Evolutionary conservation across 768 basidiomycete species (phyloP).

Genomic region (Candolleomyces efflorescens): DNA sequence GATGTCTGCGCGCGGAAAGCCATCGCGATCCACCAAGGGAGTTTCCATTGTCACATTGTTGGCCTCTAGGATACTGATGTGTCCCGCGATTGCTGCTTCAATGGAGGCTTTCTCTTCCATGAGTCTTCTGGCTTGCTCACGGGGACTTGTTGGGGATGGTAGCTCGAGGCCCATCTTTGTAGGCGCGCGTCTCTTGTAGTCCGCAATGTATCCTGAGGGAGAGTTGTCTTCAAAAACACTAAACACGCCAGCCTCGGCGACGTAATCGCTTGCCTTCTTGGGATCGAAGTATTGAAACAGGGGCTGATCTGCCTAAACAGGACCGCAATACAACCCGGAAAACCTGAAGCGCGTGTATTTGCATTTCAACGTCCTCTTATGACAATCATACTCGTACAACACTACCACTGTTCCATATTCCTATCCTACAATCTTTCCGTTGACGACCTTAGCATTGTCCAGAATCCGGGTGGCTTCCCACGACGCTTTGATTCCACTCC

Average conservation of each 20-base stretch:
- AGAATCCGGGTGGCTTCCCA: conserved; percentile 56
- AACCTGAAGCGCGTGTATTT: too few relatives aligned
- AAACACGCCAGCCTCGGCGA: not conserved
- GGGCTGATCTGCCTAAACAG: too few relatives aligned
- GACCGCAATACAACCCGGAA: too few relatives aligned
- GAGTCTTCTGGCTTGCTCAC: conserved; percentile 57
- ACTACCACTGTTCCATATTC: not conserved
- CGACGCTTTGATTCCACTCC: conserved; percentile 68
- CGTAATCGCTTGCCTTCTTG: conserved; percentile 9
- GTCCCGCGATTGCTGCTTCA: conserved; percentile 64
- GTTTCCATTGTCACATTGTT: conserved; percentile 65
- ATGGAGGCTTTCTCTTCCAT: conserved; percentile 68
- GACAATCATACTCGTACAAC: not conserved
- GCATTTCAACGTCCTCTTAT: not conserved
- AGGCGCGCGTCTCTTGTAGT: too few relatives aligned
- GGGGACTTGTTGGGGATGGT: conserved; percentile 39
- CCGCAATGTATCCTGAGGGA: too few relatives aligned
- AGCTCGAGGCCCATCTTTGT: conserved; percentile 42
- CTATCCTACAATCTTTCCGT: conserved; percentile 51
- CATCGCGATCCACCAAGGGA: conserved; percentile 80
- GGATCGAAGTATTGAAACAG: not conserved
- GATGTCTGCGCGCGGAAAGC: conserved; percentile 86
- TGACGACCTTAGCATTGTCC: conserved; percentile 43
- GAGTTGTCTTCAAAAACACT: too few relatives aligned
- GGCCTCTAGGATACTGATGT: conserved; percentile 56